Conservation (phyloP, 306 rosid genomes). For the Geum urbanum region DNA sequence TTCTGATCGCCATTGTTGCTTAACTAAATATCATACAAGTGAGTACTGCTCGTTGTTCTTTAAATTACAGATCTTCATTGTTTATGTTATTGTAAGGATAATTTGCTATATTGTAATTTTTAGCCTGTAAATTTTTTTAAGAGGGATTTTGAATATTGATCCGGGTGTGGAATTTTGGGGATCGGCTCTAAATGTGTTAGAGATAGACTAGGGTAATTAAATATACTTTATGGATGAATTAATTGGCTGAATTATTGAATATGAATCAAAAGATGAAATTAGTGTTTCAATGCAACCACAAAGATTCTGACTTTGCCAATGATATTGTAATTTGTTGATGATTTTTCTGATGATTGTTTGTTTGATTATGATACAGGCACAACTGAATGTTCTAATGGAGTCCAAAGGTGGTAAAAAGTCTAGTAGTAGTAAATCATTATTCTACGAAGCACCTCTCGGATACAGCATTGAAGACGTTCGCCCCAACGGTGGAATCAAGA, state of each 20-base stretch:
- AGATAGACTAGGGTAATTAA: not conserved
- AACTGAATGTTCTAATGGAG: conserved; percentile 72
- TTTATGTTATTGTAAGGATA: not conserved
- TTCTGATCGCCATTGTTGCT: not conserved
- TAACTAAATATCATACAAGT: not conserved
- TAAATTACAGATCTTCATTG: not conserved
- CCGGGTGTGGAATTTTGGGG: not conserved
- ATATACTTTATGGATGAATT: not conserved
- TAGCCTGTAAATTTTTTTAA: not conserved
- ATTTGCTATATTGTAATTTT: not conserved
- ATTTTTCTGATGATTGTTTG: not conserved
- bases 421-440: conserved; percentile 60
- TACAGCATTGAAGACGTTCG: conserved; percentile 87
- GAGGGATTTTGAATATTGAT: not conserved
- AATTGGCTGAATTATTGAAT: not conserved
- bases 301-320: not conserved
- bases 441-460: conserved; percentile 85
- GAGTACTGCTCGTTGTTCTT: not conserved
- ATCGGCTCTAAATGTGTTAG: not conserved
- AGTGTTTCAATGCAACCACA: not conserved
- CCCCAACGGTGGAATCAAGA: conserved; percentile 81
- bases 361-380: conserved; percentile 8
- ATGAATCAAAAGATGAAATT: not conserved
- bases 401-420: conserved; percentile 78
- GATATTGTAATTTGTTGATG: not conserved